phyloP scores from a whole-genome alignment of 2,329 filamentous ascomycete genomes.

The Lachnellula willkommii region DNA sequence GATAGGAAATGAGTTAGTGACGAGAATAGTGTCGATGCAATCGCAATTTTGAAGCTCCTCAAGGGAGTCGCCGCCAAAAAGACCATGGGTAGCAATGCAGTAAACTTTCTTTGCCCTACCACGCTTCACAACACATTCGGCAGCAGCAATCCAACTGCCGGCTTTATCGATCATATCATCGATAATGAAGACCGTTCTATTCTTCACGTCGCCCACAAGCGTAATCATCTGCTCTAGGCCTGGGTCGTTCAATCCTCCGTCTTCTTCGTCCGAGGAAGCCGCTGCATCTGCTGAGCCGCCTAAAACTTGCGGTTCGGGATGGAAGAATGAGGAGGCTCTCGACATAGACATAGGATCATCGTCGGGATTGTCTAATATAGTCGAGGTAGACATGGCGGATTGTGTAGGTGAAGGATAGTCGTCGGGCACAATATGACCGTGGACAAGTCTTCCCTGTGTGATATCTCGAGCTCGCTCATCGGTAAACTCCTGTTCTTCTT shows the following conservation, averaged over 20 bases:
- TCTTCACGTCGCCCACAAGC: conserved; percentile 88
- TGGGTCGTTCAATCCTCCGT: conserved; percentile 76
- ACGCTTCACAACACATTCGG: conserved; percentile 91
- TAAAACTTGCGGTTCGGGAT: conserved; percentile 59
- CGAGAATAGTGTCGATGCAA: conserved; percentile 88
- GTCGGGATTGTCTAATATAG: conserved; percentile 48
- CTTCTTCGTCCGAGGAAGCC: conserved; percentile 85
- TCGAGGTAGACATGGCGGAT: conserved; percentile 60
- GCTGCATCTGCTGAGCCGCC: conserved; percentile 80
- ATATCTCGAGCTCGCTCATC: conserved; percentile 84
- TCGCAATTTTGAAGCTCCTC: conserved; percentile 87
- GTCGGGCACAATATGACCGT: conserved; percentile 93
- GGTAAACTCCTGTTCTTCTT: conserved; percentile 31
- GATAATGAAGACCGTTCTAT: conserved; percentile 85
- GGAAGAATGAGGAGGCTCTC: conserved; percentile 74
- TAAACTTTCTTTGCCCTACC: conserved; percentile 91
- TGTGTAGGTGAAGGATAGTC: conserved; percentile 75
- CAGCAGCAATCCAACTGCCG: conserved; percentile 93
- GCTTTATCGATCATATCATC: conserved; percentile 99
- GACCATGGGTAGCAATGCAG: conserved; percentile 93
- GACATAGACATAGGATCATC: conserved; percentile 80
- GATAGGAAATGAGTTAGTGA: conserved; percentile 97
- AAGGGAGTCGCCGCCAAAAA: conserved; percentile 86
- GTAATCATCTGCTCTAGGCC: conserved; percentile 92
- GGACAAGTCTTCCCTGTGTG: conserved; percentile 82